Evolutionary conservation across 345 rosid genomes (phyloP).

Genomic region (Eucalyptus sideroxylon): DNA sequence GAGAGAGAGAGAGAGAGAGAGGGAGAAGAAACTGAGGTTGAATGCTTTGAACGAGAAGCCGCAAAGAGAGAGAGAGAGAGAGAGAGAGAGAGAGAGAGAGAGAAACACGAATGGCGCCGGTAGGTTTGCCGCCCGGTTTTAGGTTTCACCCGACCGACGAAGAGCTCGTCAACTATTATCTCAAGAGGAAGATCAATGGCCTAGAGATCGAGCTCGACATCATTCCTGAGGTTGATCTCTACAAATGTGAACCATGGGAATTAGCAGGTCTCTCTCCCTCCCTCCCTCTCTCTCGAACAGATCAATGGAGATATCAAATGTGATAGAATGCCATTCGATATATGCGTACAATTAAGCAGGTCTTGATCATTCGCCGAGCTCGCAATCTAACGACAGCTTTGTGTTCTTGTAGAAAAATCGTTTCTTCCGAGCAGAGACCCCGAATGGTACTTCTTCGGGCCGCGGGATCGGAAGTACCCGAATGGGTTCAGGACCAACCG

Average conservation of each 20-base stretch:
- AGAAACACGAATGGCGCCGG: constrained; percentile 14
- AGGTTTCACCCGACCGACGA: constrained; percentile 96
- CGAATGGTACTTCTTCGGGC: constrained; percentile 98
- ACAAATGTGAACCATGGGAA: constrained; percentile 99
- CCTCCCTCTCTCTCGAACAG: background rate
- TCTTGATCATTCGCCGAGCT: background rate
- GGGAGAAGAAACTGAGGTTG: background rate
- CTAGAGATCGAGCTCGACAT: constrained; percentile 89
- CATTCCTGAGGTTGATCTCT: constrained; percentile 95
- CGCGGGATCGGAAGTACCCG: constrained; percentile 85
- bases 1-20: background rate
- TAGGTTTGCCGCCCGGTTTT: constrained; percentile 90
- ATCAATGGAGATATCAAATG: background rate
- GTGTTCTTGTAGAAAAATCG: constrained; percentile 48
- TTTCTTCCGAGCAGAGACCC: constrained; percentile 84
- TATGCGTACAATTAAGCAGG: background rate
- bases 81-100: background rate
- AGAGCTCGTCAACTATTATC: constrained; percentile 90
- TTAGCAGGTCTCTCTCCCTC: constrained; percentile 33
- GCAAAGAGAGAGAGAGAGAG: background rate
- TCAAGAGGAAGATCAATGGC: constrained; percentile 72
- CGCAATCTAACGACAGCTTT: background rate
- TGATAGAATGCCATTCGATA: background rate
- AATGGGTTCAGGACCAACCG: constrained; percentile 91
- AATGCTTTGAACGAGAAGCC: background rate